These are phyloP conservation scores for Paraphaeosphaeria minitans DNA, from an alignment of 2,329 filamentous ascomycete genomes.

Conservation along the genomic window DNA sequence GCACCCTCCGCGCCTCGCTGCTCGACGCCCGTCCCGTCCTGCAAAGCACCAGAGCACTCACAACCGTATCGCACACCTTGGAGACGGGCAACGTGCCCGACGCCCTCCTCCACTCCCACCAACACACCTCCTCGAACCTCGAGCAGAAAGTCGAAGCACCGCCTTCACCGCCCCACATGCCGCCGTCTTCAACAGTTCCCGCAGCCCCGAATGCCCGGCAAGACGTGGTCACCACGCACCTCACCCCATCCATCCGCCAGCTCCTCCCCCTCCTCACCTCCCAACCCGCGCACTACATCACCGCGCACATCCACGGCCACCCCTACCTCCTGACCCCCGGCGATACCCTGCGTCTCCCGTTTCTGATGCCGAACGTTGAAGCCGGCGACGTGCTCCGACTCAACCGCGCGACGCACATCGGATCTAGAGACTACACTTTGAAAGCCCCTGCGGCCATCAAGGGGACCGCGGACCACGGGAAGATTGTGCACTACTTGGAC, in stretches of 20 bases:
- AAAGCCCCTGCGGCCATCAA: conserved; percentile 56
- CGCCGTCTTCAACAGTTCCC: conserved; percentile 16
- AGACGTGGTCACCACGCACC: conserved; percentile 37
- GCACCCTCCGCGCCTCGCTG: conserved; percentile 67
- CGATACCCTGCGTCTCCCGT: conserved; percentile 56
- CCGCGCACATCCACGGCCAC: conserved; percentile 76
- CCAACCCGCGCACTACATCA: conserved; percentile 79
- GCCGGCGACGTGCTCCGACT: conserved; percentile 87
- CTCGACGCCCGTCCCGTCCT: conserved; percentile 64
- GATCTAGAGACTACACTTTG: conserved; percentile 88
- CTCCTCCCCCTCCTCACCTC: conserved; percentile 74
- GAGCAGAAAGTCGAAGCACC: conserved; percentile 27
- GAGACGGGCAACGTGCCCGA: conserved; percentile 44
- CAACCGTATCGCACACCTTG: conserved; percentile 49
- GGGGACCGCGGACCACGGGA: conserved; percentile 36
- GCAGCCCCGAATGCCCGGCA: conserved; percentile 26
- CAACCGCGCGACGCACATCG: conserved; percentile 81
- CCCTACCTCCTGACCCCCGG: conserved; percentile 76
- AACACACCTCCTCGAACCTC: conserved; percentile 34
- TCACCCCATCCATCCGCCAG: conserved; percentile 62
- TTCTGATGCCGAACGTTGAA: conserved; percentile 55
- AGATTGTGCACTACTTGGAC: conserved; percentile 69
- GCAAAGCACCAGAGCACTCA: conserved; percentile 56
- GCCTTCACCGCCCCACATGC: conserved; percentile 22
- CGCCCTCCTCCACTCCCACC: conserved; percentile 57